phyloP scores from a whole-genome alignment of 2,329 filamentous ascomycete genomes.

The Xylaria polymorpha region DNA sequence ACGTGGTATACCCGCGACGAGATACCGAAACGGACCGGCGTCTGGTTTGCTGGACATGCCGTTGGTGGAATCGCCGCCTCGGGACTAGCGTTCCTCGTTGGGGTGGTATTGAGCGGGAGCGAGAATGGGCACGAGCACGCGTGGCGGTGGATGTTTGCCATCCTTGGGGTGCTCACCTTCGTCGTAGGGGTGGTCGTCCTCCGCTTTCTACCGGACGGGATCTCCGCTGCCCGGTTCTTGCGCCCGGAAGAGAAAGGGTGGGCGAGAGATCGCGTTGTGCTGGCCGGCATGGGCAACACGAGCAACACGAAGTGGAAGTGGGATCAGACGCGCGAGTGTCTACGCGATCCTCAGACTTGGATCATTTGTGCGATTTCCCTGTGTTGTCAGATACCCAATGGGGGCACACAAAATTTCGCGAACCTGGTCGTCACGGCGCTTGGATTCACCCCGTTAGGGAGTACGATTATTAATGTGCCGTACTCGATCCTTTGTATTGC shows the following conservation, averaged over 20 bases:
- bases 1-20: slow-evolving; percentile 69
- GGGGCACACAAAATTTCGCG: slow-evolving; percentile 69
- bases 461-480: slow-evolving; percentile 68
- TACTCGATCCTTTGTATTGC: slow-evolving; percentile 64
- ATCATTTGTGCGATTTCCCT: slow-evolving; percentile 65
- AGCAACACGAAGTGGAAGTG: slow-evolving; percentile 61
- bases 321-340: slow-evolving; percentile 64
- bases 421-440: slow-evolving; percentile 68
- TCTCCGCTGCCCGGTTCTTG: slow-evolving; percentile 68
- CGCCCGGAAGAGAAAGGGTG: slow-evolving; percentile 62
- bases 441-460: slow-evolving; percentile 65
- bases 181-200: slow-evolving; percentile 63
- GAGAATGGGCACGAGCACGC: neutral
- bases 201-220: slow-evolving; percentile 62
- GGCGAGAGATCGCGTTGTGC: slow-evolving; percentile 59
- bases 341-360: slow-evolving; percentile 70
- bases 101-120: slow-evolving; percentile 47
- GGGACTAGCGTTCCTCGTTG: slow-evolving; percentile 66
- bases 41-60: slow-evolving; percentile 67
- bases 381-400: slow-evolving; percentile 69
- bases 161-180: slow-evolving; percentile 63
- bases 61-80: slow-evolving; percentile 61
- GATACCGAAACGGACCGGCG: slow-evolving; percentile 64
- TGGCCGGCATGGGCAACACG: slow-evolving; percentile 64
- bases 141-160: slow-evolving; percentile 70